Evolutionary conservation across 306 rosid species (phyloP).

Genomic region (Sophora flavescens): DNA sequence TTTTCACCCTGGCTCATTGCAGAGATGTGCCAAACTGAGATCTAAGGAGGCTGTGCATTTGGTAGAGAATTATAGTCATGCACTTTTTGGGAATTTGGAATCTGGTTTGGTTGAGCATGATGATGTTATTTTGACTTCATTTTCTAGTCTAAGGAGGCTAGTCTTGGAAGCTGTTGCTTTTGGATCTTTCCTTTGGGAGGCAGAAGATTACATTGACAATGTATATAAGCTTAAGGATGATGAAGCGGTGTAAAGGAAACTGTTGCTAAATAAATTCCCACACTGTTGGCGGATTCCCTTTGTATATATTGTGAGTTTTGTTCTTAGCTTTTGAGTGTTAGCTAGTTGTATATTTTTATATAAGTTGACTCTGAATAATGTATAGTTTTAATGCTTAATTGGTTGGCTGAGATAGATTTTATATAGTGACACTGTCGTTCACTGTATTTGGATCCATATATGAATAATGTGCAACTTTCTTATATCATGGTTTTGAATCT

Average conservation of each 20-base stretch:
- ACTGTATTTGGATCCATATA: not conserved
- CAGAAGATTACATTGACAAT: slow-evolving; percentile 69
- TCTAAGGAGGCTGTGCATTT: slow-evolving; percentile 67
- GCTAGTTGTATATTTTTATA: slow-evolving; percentile 3
- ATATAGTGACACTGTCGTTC: not conserved
- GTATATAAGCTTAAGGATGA: slow-evolving; percentile 70
- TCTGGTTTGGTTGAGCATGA: slow-evolving; percentile 52
- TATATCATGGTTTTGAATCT: not conserved
- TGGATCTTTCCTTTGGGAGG: slow-evolving; percentile 87
- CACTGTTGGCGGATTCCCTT: slow-evolving; percentile 20
- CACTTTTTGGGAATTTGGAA: slow-evolving; percentile 64
- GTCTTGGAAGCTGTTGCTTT: slow-evolving; percentile 86
- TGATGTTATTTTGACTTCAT: slow-evolving; percentile 72
- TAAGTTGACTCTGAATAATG: not conserved
- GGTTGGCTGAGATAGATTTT: not conserved
- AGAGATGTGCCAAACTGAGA: slow-evolving; percentile 71
- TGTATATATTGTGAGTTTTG: slow-evolving; percentile 54
- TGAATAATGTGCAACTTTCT: slow-evolving; percentile 16
- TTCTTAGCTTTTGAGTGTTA: not conserved
- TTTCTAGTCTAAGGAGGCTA: slow-evolving; percentile 79
- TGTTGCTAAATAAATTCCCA: not conserved
- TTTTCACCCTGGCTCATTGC: slow-evolving; percentile 59
- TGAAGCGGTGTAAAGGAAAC: slow-evolving; percentile 37
- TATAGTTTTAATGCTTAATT: slow-evolving; percentile 9
- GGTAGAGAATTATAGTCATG: slow-evolving; percentile 63